Evolutionary conservation across 164 flowering plant genomes (phyloP), one percentile per base, ranked within the genome.

Genomic region (Buxus sempervirens): DNA sequence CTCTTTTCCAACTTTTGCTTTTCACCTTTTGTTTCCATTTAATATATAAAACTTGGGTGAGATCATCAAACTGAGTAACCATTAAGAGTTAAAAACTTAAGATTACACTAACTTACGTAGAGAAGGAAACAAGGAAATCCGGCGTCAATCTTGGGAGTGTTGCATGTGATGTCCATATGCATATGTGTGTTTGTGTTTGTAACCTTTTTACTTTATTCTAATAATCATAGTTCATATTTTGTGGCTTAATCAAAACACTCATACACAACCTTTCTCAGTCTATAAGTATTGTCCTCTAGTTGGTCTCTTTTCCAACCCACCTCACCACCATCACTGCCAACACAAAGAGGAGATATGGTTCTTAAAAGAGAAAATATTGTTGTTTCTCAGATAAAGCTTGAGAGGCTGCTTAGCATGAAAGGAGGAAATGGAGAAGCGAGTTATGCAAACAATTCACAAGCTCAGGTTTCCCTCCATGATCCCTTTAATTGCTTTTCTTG

Each of bases 361-460:
- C 70, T 77, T 7, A 70, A 76, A 58, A 88, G 82, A 59, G 87
- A 86, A 23, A 80, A 89, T 53, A 82, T 85, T 60, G 85, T 82
- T 32, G 86, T 86, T 58, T 77, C 93, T 18, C 77, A 79, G 45
- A 66, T 76, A 66, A 86, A 87, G 72, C 98, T 90, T 62, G 98
- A 92, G 74, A 85, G 65, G 68, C 54, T 88, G 74, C 77, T 92
- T 19, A 65, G 85, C 84, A 92, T 92, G 98, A 88, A 92, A 83
- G 96, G 96, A 41, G 98, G 98, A 66, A 86, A 81, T 56, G 96
- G 92, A 66, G 89, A 88, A 48, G 69, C 80, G 25, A 92, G 98
- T 76, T 92, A 92, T 78, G 93, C 87, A 57, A 92, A 80, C 61
- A 92, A 92, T 80, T 88, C 91, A 36, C 90, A 90, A 80, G 98